Evolutionary conservation across 176 grass and related monocot genomes (phyloP).

Genomic region (Echinochloa phyllopogon): DNA sequence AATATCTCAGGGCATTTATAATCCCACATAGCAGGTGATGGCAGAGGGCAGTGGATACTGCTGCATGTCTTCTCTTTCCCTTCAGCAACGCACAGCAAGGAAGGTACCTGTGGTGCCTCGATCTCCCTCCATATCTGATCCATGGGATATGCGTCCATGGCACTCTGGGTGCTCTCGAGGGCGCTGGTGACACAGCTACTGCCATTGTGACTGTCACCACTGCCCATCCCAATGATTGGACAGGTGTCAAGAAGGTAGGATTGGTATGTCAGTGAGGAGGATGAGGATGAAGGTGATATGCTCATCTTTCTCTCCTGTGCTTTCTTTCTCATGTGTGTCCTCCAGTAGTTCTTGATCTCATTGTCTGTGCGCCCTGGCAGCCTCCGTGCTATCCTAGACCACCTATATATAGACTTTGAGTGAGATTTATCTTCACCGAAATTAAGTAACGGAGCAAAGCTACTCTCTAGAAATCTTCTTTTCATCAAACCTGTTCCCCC

Average conservation of each 20-base stretch:
- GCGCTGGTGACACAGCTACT: constrained; percentile 31
- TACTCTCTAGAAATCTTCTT: neutral
- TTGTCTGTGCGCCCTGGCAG: constrained; percentile 87
- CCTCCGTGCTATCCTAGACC: constrained; percentile 78
- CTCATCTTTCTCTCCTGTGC: constrained; percentile 70
- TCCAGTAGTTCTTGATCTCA: constrained; percentile 96
- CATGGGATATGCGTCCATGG: constrained; percentile 64
- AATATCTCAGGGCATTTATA: constrained; percentile 51
- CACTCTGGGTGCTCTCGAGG: constrained; percentile 41
- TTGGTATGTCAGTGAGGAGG: constrained; percentile 62
- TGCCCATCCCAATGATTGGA: constrained; percentile 16
- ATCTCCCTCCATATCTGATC: constrained; percentile 91
- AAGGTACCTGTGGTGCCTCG: constrained; percentile 42
- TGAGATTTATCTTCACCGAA: constrained; percentile 15
- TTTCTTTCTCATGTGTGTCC: constrained; percentile 95
- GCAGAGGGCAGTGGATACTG: constrained; percentile 41
- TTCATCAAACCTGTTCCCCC: constrained; percentile 79
- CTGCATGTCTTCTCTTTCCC: constrained; percentile 28
- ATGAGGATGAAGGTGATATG: constrained; percentile 60
- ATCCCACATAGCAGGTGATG: constrained; percentile 40
- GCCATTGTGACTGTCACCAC: constrained; percentile 21
- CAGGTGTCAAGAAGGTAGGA: constrained; percentile 35
- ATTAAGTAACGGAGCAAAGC: constrained; percentile 2
- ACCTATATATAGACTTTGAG: constrained; percentile 52
- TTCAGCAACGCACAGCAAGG: constrained; percentile 25